Base-by-base conservation (phyloP, 371 early-diverging fungal species). In the Chytridiales sp. region DNA sequence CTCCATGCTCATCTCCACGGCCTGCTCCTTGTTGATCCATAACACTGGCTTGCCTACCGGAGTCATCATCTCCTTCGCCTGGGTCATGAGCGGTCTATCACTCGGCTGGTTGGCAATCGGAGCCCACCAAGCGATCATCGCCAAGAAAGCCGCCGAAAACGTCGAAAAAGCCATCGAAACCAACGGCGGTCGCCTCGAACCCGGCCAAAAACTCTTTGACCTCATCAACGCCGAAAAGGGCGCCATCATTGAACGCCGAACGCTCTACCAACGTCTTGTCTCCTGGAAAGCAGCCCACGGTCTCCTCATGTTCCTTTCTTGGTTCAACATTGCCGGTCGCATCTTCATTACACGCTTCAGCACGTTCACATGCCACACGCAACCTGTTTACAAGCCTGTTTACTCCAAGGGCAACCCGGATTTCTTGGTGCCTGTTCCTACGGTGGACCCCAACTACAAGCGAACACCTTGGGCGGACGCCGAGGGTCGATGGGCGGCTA, bases 21-120 rank as follows among this genome's bases (percentile, higher is more conserved):
- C 50, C 8, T n/a, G 55, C 6, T 51, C 57, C 15, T 21, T 66
- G 21, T 17, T 66, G 13, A 66, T 66, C 36, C 56, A 61, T 35
- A 66, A 62, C 48, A 61, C 65, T 21, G 67, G 67, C 21, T 39
- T 66, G 6, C 67, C 67, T n/a, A 34, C 51, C 17, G 67, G 67
- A 13, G 62, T 62, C 3, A n/a, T 66, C 19, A 42, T 24, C 24
- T 62, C 63, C 8, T 64, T 66, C 35, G 5, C 56, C 1, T 61
- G 49, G 61, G 57, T 56, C 11, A 3, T 62, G 35, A 5, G 34
- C 17, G 67, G 67, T 4, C 22, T 67, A n/a, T 43, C 54, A 4
- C n/a, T 67, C 21, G 66, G 66, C 2, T 66, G 66, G 66, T 26
- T 50, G n/a, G 66, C 61, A 38, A 64, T 64, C 34, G 30, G 35